phyloP scores from a whole-genome alignment of 1,139 yeast species.

The Torulaspora globosa region DNA sequence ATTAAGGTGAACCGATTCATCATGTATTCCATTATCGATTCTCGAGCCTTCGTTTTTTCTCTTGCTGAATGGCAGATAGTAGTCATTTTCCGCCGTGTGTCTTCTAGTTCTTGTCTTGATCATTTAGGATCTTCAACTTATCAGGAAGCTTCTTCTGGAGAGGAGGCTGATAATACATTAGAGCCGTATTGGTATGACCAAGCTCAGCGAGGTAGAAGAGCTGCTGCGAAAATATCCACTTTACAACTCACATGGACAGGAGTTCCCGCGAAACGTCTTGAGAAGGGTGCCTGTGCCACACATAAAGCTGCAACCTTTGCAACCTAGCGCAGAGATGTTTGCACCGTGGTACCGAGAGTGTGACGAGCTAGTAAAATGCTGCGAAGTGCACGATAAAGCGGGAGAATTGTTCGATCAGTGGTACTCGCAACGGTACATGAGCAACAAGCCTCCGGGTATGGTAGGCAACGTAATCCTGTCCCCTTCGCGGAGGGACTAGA shows the following conservation, averaged over 20 bases:
- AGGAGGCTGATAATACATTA: background rate
- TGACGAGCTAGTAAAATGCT: slow-evolving; percentile 17
- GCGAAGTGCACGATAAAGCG: slow-evolving; percentile 18
- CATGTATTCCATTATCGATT: too few species aligned
- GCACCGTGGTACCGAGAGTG: slow-evolving; percentile 33
- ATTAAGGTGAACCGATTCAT: too few species aligned
- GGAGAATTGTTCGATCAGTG: slow-evolving; percentile 26
- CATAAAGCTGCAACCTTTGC: slow-evolving; percentile 21
- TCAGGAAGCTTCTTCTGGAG: background rate
- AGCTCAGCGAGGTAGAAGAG: slow-evolving; percentile 19
- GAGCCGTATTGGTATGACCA: slow-evolving; percentile 1
- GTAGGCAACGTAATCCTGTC: slow-evolving; percentile 21
- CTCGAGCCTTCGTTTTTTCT: background rate
- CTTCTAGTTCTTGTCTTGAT: background rate
- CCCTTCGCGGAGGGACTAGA: slow-evolving; percentile 24
- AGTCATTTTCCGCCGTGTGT: too few species aligned
- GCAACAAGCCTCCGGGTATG: slow-evolving; percentile 34
- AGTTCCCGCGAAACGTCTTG: slow-evolving; percentile 22
- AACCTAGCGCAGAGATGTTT: slow-evolving; percentile 24
- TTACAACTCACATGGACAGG: slow-evolving; percentile 25
- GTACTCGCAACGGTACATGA: slow-evolving; percentile 26
- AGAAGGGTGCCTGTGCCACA: slow-evolving; percentile 20
- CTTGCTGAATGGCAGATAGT: too few species aligned
- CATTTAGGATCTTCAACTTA: background rate
- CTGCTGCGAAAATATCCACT: slow-evolving; percentile 25